These are phyloP conservation scores for Plicaturopsis crispa DNA, from an alignment of 768 basidiomycete species.

Conservation along the genomic window DNA sequence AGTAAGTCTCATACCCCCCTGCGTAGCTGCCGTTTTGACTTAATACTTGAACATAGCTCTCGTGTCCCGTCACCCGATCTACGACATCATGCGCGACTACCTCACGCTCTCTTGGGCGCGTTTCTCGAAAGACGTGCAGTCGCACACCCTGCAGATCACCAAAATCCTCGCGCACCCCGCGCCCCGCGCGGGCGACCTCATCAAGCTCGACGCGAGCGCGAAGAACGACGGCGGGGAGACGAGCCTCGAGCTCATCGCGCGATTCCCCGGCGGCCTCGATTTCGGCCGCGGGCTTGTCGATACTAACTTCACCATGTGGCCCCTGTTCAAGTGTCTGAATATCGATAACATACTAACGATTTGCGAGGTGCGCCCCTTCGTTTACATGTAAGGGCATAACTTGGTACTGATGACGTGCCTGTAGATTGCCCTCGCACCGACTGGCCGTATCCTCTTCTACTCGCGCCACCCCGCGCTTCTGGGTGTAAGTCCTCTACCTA, in stretches of 20 bases:
- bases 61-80: constrained; percentile 89
- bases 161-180: constrained; percentile 85
- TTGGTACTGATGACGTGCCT: neutral
- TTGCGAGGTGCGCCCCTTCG: constrained; percentile 57
- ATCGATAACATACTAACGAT: constrained; percentile 91
- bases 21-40: constrained; percentile 3
- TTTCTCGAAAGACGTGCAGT: constrained; percentile 90
- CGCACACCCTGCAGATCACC: constrained; percentile 84
- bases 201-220: constrained; percentile 79
- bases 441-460: constrained; percentile 81
- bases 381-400: neutral
- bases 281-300: constrained; percentile 88
- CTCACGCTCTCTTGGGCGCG: constrained; percentile 94
- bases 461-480: constrained; percentile 90
- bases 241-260: constrained; percentile 75
- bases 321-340: constrained; percentile 86
- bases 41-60: constrained; percentile 45
- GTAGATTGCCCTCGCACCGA: constrained; percentile 80
- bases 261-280: constrained; percentile 90
- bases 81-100: constrained; percentile 92
- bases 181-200: constrained; percentile 79
- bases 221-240: constrained; percentile 43
- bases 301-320: constrained; percentile 97
- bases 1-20: constrained; percentile 41
- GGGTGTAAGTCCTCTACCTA: constrained; percentile 41